These are phyloP conservation scores for Madurella mycetomatis DNA, from an alignment of 2,329 filamentous ascomycete species.

Conservation along the genomic window DNA sequence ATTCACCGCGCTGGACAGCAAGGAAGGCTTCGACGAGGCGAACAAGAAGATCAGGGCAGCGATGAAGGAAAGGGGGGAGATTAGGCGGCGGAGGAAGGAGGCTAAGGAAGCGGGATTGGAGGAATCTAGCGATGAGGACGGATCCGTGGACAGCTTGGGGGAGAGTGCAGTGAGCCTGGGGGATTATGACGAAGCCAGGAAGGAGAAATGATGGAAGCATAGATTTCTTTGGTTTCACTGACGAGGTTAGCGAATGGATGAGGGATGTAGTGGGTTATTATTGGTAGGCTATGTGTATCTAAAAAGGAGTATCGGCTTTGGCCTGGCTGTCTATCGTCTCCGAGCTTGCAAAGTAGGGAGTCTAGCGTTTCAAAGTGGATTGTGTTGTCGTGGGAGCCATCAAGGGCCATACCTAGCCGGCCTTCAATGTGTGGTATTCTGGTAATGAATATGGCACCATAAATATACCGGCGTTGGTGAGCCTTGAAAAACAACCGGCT, in stretches of 20 bases:
- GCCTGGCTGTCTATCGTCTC: too few species aligned
- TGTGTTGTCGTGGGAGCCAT: too few species aligned
- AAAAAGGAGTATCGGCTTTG: not conserved
- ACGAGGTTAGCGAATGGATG: not conserved
- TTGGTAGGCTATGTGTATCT: too few species aligned
- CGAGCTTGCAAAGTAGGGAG: too few species aligned
- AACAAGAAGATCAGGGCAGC: conserved; percentile 78
- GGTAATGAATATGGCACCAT: too few species aligned
- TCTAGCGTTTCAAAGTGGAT: too few species aligned
- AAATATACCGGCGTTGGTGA: too few species aligned
- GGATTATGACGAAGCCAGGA: conserved; percentile 14
- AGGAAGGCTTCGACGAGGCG: conserved; percentile 75
- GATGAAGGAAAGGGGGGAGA: conserved; percentile 71
- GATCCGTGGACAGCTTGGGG: conserved; percentile 10
- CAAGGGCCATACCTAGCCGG: too few species aligned
- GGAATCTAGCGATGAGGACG: conserved; percentile 31
- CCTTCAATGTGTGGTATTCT: too few species aligned
- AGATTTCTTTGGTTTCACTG: not conserved
- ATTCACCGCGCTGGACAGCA: conserved; percentile 64
- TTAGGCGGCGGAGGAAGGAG: conserved; percentile 51
- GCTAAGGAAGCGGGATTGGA: conserved; percentile 32
- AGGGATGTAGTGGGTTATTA: not conserved
- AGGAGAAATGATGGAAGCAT: conserved; percentile 4
- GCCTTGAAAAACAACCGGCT: too few species aligned
- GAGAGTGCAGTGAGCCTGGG: conserved; percentile 7